Base-by-base conservation (phyloP, 108 stramenopile genomes). In the Mediolabrus comicus region DNA sequence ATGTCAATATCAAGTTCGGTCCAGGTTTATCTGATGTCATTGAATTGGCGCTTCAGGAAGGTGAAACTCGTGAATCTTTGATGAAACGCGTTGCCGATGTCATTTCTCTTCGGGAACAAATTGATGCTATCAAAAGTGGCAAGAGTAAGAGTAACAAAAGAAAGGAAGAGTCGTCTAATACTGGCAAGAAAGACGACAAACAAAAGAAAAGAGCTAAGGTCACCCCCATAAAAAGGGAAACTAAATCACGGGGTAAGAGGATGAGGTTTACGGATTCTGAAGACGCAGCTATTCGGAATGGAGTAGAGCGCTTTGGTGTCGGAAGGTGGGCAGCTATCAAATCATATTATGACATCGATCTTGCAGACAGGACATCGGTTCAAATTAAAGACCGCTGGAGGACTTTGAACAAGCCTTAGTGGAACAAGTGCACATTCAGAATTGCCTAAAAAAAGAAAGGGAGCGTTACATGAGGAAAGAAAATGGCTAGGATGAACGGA, bases 381-480 rank as follows among this genome's bases (percentile, higher is more conserved):
- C 84, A 88, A 57, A 85, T 92, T 72, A 92, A 92, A 78, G 90
- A 91, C 59, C 77, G 84, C 36, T 84, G 65, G 57, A 82, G 90
- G 46, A 91, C 79, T 26, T 67, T 91, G 82, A 62, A 57, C 32
- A 80, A 73, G 11, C n/a, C n/a, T n/a, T n/a, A n/a, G n/a, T n/a
- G n/a, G n/a, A n/a, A n/a, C n/a, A n/a, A n/a, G n/a, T n/a, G n/a
- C n/a, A n/a, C n/a, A n/a, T n/a, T n/a, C n/a, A n/a, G n/a, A n/a
- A n/a, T n/a, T n/a, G n/a, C n/a, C n/a, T n/a, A n/a, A n/a, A n/a
- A n/a, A n/a, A n/a, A n/a, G n/a, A n/a, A n/a, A n/a, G n/a, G n/a
- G n/a, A n/a, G n/a, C n/a, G n/a, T n/a, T n/a, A n/a, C n/a, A n/a
- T n/a, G n/a, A n/a, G n/a, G n/a, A n/a, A n/a, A n/a, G n/a, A n/a